Base-by-base conservation (phyloP, 257 asterid genomes). In the Nicotiana knightiana region DNA sequence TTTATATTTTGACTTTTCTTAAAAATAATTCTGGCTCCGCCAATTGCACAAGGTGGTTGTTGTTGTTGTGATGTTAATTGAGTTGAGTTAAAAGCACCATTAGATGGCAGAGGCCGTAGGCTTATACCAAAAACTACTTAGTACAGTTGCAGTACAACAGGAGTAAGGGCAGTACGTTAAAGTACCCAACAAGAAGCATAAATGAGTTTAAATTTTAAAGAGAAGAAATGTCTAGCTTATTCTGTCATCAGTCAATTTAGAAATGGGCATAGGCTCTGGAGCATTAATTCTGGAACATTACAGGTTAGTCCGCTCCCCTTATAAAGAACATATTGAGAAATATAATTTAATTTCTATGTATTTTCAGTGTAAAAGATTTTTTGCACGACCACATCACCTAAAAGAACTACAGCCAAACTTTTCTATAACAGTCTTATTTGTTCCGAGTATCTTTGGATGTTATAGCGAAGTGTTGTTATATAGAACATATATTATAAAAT, bases 71-170 rank as follows among this genome's bases (percentile, higher is more conserved):
- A 1, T 28, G 30, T 28, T 28, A 28, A 28, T 28, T 28, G 30
- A 28, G 30, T 28, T 28, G 30, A 28, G 30, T 28, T 28, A 28
- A 28, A 28, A 35, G 39, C 39, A 5, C 39, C 4, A 35, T 11
- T 39, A 43, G 59, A 71, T 24, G 39, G 61, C 26, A 71, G 33
- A 48, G 39, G 24, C 13, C 79, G 13, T 13, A 59, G 62, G 1
- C 4, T 13, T 73, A 59, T 73, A 48, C 62, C 62, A 48, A 26
- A 21, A 48, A 48, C 43, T 48, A 24, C 8, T 26, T 24, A 15
- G 79, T 73, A 48, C 79, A 73, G 30, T 48, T 73, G 79, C 62
- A 73, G 79, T 73, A 73, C 62, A 73, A 73, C 24, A 26, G 43
- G 35, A 15, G 16, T 11, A 70, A 48, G 37, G 43, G 39, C 51